Conservation (phyloP, 805 yeast species). For the Kregervanrija pseudodelftensis region DNA sequence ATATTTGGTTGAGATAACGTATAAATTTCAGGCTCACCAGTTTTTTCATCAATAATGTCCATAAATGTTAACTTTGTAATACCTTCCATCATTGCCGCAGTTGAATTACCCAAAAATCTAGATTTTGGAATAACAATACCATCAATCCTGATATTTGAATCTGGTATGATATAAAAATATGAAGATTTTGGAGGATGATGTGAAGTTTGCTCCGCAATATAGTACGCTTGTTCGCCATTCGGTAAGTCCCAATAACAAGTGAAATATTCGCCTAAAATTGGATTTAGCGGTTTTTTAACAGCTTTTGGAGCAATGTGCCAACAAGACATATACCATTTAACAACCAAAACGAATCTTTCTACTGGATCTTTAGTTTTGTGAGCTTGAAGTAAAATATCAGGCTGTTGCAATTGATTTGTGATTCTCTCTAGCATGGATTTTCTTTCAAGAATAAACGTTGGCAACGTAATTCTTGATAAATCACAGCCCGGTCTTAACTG, state of each 20-base stretch:
- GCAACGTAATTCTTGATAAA: slow-evolving; percentile 82
- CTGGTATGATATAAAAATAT: slow-evolving; percentile 83
- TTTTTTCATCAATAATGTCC: slow-evolving; percentile 41
- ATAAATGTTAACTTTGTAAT: slow-evolving; percentile 62
- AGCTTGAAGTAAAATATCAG: slow-evolving; percentile 67
- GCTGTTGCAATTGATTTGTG: slow-evolving; percentile 79
- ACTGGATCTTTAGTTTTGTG: slow-evolving; percentile 50
- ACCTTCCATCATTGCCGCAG: slow-evolving; percentile 98
- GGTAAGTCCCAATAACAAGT: slow-evolving; percentile 90
- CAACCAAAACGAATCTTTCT: slow-evolving; percentile 64
- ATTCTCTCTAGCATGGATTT: slow-evolving; percentile 95
- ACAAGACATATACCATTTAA: slow-evolving; percentile 86
- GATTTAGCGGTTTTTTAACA: slow-evolving; percentile 94
- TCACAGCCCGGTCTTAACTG: slow-evolving; percentile 93
- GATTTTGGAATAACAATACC: slow-evolving; percentile 87
- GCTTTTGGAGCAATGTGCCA: slow-evolving; percentile 99
- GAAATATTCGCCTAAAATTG: slow-evolving; percentile 87
- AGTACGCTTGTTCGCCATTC: slow-evolving; percentile 61
- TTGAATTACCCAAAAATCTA: slow-evolving; percentile 86
- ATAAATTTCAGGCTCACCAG: slow-evolving; percentile 56
- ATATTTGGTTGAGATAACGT: slow-evolving; percentile 91
- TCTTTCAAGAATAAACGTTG: slow-evolving; percentile 90
- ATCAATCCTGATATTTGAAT: slow-evolving; percentile 73
- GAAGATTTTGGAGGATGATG: slow-evolving; percentile 99
- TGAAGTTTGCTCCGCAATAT: slow-evolving; percentile 89